Evolutionary conservation across 1,284 basidiomycete species (phyloP).

Genomic region (Rhizoctonia solani): DNA sequence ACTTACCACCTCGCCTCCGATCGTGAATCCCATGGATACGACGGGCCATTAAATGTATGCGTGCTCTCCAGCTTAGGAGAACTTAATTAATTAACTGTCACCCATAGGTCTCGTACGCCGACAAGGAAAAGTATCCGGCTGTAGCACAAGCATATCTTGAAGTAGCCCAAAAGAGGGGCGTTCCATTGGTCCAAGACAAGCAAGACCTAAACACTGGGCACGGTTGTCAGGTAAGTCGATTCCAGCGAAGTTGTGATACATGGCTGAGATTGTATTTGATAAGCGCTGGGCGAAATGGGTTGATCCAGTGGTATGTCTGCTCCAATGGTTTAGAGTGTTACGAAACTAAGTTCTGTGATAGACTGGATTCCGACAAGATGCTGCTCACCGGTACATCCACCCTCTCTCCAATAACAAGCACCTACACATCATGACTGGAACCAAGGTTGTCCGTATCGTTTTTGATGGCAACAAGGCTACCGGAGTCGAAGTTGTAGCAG

Average conservation of each 20-base stretch:
- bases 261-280: not conserved
- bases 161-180: not conserved
- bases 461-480: constrained; percentile 32
- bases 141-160: constrained; percentile 20
- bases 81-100: not conserved
- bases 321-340: not conserved
- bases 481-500: constrained; percentile 20
- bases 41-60: constrained; percentile 27
- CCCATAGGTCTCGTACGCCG: constrained; percentile 18
- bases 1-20: constrained; percentile 23
- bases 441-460: constrained; percentile 21
- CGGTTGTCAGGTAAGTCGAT: constrained; percentile 14
- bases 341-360: not conserved
- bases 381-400: constrained; percentile 21
- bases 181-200: constrained; percentile 22
- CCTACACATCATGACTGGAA: constrained; percentile 19
- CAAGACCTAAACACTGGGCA: constrained; percentile 23
- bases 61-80: too few relatives aligned
- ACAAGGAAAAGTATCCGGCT: not conserved
- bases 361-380: constrained; percentile 30
- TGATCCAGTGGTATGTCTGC: constrained; percentile 13
- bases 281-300: constrained; percentile 33
- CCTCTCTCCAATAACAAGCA: constrained; percentile 24
- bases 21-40: constrained; percentile 18
- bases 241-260: too few relatives aligned